Percentiles rank a stretch among this genome's conserved stretches.
These are phyloP conservation scores for Davidsoniella neocaledoniae DNA, from an alignment of 2,329 filamentous ascomycete genomes.

Conservation along the genomic window DNA sequence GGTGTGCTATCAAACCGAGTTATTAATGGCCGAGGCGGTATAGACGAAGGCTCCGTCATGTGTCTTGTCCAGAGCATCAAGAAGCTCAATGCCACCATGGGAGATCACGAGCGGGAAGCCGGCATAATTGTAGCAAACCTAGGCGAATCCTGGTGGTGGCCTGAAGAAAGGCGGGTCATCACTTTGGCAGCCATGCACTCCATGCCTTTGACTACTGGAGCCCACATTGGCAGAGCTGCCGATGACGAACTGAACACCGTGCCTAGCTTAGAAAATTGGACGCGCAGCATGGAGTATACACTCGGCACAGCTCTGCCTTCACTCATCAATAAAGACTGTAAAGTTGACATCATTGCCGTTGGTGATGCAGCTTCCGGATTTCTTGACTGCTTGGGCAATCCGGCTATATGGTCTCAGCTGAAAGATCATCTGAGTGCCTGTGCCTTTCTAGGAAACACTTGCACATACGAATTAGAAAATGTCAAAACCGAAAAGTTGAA, in stretches of 20 bases:
- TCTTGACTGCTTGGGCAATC: conserved; percentile 40
- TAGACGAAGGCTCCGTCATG: conserved; percentile 54
- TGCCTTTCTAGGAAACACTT: conserved; percentile 27
- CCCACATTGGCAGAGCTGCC: conserved; percentile 37
- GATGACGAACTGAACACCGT: conserved; percentile 23
- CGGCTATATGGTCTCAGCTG: conserved; percentile 32
- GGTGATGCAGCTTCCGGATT: conserved; percentile 43
- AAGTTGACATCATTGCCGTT: conserved; percentile 54
- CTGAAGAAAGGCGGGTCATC: conserved; percentile 42
- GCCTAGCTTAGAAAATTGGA: conserved; percentile 1
- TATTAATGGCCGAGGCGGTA: conserved; percentile 43
- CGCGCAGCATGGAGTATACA: conserved; percentile 36
- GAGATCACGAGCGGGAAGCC: conserved; percentile 22
- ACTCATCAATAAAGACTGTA: conserved; percentile 30
- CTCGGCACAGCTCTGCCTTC: conserved; percentile 45
- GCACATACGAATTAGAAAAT: conserved; percentile 23
- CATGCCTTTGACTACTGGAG: conserved; percentile 44
- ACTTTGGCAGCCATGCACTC: conserved; percentile 38
- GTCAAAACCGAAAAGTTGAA: conserved; percentile 29
- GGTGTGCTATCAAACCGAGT: conserved; percentile 59
- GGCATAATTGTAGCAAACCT: conserved; percentile 63
- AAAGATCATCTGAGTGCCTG: conserved; percentile 29
- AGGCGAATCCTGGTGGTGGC: conserved; percentile 63
- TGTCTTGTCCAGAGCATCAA: conserved; percentile 37
- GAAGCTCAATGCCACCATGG: conserved; percentile 20